These are phyloP conservation scores for Chrysoporthe cubensis DNA, from an alignment of 2,329 filamentous ascomycete genomes.

Conservation along the genomic window DNA sequence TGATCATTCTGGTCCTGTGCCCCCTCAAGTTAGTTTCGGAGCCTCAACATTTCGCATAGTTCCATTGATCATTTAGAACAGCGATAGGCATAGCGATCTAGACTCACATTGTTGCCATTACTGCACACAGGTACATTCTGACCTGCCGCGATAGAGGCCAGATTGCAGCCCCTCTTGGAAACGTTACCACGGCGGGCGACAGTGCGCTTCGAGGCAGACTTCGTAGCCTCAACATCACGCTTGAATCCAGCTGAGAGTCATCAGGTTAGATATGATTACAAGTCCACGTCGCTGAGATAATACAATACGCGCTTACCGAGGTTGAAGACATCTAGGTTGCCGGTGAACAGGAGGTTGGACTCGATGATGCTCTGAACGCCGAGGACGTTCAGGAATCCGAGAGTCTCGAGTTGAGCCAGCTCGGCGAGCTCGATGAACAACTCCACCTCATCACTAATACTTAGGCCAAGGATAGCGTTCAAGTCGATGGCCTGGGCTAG, in stretches of 20 bases:
- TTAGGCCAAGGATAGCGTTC: slow-evolving; percentile 34
- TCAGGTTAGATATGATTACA: slow-evolving; percentile 21
- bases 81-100: background rate
- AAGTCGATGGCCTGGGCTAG: slow-evolving; percentile 33
- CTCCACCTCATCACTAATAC: slow-evolving; percentile 35
- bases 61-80: background rate
- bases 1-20: background rate
- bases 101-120: background rate
- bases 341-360: slow-evolving; percentile 32
- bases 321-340: slow-evolving; percentile 30
- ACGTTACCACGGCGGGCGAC: slow-evolving; percentile 32
- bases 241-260: slow-evolving; percentile 36
- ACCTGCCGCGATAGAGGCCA: background rate
- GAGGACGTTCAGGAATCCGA: slow-evolving; percentile 36
- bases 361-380: slow-evolving; percentile 38
- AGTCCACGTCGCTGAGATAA: background rate
- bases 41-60: background rate
- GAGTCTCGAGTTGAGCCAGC: slow-evolving; percentile 38
- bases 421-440: slow-evolving; percentile 40
- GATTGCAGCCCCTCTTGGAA: slow-evolving; percentile 35
- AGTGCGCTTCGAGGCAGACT: slow-evolving; percentile 35
- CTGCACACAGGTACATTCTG: slow-evolving; percentile 18
- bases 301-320: slow-evolving; percentile 24
- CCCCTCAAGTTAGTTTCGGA: too few species aligned
- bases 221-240: slow-evolving; percentile 35